These are phyloP conservation scores for Talaromyces trachyspermus DNA, from an alignment of 495 filamentous ascomycete genomes.

Conservation along the genomic window DNA sequence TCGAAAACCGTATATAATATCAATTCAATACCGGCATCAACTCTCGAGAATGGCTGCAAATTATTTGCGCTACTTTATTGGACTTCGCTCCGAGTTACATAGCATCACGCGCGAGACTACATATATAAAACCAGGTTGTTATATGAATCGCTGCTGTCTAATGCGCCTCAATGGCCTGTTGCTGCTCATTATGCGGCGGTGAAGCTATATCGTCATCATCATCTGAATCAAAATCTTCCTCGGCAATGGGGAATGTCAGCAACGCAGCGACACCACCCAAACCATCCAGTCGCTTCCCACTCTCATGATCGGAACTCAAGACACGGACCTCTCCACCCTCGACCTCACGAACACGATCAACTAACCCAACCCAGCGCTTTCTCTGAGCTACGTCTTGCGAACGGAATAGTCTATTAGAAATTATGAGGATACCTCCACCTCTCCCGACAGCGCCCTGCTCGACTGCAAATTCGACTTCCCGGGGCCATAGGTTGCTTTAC, in stretches of 20 bases:
- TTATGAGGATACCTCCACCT: constrained; percentile 75
- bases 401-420: constrained; percentile 80
- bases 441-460: constrained; percentile 82
- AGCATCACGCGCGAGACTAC: too few species aligned
- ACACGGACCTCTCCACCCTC: constrained; percentile 83
- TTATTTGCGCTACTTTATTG: too few species aligned
- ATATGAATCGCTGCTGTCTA: too few species aligned
- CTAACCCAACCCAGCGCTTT: constrained; percentile 75
- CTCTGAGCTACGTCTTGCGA: constrained; percentile 73
- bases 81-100: too few species aligned
- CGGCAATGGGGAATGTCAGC: constrained; percentile 77
- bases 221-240: constrained; percentile 43
- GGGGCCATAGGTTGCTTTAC: constrained; percentile 87
- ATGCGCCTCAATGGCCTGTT: constrained; percentile 4
- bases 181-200: background rate
- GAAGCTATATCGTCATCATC: constrained; percentile 15
- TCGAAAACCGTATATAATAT: too few species aligned
- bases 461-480: constrained; percentile 79
- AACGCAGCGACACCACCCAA: constrained; percentile 86
- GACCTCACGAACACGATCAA: constrained; percentile 79
- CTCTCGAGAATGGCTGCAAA: too few species aligned
- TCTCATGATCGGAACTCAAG: constrained; percentile 89
- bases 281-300: constrained; percentile 76
- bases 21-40: too few species aligned
- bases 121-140: too few species aligned